Conservation (phyloP, 768 basidiomycete genomes). For the Pulveroboletus sp. region DNA sequence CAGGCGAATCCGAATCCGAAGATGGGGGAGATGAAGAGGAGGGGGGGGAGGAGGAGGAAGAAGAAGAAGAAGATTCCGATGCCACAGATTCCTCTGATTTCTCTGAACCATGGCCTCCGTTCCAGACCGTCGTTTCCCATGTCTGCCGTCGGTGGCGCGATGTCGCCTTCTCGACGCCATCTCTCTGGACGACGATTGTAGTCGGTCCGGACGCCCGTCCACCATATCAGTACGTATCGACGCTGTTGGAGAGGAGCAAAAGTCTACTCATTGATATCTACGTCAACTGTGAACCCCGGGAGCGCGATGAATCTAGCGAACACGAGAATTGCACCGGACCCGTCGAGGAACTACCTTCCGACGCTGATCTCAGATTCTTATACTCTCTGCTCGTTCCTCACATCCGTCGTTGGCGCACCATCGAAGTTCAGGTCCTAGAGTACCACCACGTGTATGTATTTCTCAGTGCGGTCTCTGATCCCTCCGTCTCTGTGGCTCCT, state of each 20-base stretch:
- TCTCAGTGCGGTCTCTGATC: conserved; percentile 38
- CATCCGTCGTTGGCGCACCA: conserved; percentile 47
- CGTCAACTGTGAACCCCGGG: conserved; percentile 40
- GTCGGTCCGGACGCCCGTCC: conserved; percentile 24
- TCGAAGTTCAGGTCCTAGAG: conserved; percentile 43
- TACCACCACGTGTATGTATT: conserved; percentile 46
- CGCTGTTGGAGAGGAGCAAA: conserved; percentile 51
- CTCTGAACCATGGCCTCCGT: conserved; percentile 24
- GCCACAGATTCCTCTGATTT: conserved; percentile 1
- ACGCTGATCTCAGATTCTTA: conserved; percentile 23
- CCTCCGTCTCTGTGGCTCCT: conserved; percentile 42
- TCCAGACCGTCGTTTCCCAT: conserved; percentile 56
- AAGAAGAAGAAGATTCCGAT: conserved; percentile 4
- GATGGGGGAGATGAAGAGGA: background rate
- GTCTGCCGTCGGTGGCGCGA: conserved; percentile 59
- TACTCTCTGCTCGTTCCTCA: conserved; percentile 45
- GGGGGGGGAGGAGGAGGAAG: background rate
- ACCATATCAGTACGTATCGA: conserved; percentile 40
- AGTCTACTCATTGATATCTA: conserved; percentile 49
- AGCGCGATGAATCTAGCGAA: conserved; percentile 26
- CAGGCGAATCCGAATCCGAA: background rate
- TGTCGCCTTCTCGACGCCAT: conserved; percentile 46
- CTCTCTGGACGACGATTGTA: conserved; percentile 49
- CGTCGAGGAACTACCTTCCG: conserved; percentile 18
- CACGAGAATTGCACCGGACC: conserved; percentile 9